Base-by-base conservation (phyloP, 305 asterid genomes). In the Solanum chacoense region DNA sequence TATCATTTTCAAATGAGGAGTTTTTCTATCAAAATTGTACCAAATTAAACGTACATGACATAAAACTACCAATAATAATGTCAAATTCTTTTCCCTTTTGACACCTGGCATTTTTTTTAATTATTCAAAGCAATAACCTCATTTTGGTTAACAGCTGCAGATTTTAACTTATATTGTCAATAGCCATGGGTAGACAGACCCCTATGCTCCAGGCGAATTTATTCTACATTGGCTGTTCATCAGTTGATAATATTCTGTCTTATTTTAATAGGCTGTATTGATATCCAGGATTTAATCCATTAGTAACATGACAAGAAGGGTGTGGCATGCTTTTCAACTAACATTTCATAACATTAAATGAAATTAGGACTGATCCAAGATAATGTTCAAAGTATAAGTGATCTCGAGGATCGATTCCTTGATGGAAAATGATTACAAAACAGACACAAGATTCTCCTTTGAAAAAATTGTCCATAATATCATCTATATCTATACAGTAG, bases 211-310 rank as follows among this genome's bases (percentile, higher is more conserved):
- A 59, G 31, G 75, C 8, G 18, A 91, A 90, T 88, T 76, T 90
- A 88, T 91, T 91, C 92, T 88, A 90, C 88, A 90, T 85, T 88
- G 88, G 35, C 74, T 59, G 84, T 85, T 81, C 80, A 76, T 85
- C 80, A 78, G 85, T 87, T 85, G 91, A 91, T 85, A 55, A 22
- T 89, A 88, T 89, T 78, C 87, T 40, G 83, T 63, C 89, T 50
- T 76, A 55, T 65, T 29, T 40, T 59, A 85, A 74, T 80, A 71
- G 32, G 38, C 83, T 55, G 34, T 80, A 45, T 36, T 77, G 37
- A 50, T 74, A 91, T 89, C 77, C 91, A 84, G 79, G 81, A 55
- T 45, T 67, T 55, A 50, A 74, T 76, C 74, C 86, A 87, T 87
- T 87, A 76, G 84, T 31, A 29, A 76, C 77, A 76, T 32, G 42